Evolutionary conservation across 805 yeast species (phyloP).

Genomic region (Candida suzukii): DNA sequence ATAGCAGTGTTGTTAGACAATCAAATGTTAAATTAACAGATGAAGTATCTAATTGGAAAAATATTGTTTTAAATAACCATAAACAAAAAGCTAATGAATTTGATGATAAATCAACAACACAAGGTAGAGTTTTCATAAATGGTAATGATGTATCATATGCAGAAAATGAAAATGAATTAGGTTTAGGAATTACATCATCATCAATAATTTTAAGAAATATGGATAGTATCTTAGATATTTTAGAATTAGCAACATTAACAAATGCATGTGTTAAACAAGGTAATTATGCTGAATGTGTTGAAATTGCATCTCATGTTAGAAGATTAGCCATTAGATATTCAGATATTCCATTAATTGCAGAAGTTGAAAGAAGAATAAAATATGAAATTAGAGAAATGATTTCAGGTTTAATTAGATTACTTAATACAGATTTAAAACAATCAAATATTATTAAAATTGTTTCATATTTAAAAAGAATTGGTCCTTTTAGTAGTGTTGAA

Average conservation of each 20-base stretch:
- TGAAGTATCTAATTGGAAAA: constrained; percentile 3
- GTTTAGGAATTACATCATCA: constrained; percentile 8
- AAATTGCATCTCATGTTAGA: constrained; percentile 67
- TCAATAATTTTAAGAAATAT: constrained; percentile 49
- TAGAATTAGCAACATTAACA: constrained; percentile 79
- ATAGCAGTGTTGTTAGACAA: constrained; percentile 11
- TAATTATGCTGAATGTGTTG: constrained; percentile 83
- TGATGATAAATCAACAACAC: not conserved
- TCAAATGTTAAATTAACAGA: constrained; percentile 21
- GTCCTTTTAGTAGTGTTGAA: constrained; percentile 32
- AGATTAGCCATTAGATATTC: constrained; percentile 68
- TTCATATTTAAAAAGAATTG: constrained; percentile 65
- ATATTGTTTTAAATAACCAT: not conserved
- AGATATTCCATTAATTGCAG: constrained; percentile 41
- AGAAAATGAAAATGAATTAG: not conserved
- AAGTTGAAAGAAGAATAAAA: constrained; percentile 45
- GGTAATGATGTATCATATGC: not conserved
- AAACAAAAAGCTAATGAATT: not conserved
- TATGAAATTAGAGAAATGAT: constrained; percentile 55
- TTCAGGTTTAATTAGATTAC: constrained; percentile 56
- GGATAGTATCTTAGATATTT: constrained; percentile 65
- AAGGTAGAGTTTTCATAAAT: not conserved
- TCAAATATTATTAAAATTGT: constrained; percentile 74
- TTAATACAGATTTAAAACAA: constrained; percentile 72
- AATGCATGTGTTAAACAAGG: constrained; percentile 82